Evolutionary conservation across 192 early-diverging fungal species (phyloP), one percentile per base, ranked within the genome.

Genomic region (Chytriomyces confervae): DNA sequence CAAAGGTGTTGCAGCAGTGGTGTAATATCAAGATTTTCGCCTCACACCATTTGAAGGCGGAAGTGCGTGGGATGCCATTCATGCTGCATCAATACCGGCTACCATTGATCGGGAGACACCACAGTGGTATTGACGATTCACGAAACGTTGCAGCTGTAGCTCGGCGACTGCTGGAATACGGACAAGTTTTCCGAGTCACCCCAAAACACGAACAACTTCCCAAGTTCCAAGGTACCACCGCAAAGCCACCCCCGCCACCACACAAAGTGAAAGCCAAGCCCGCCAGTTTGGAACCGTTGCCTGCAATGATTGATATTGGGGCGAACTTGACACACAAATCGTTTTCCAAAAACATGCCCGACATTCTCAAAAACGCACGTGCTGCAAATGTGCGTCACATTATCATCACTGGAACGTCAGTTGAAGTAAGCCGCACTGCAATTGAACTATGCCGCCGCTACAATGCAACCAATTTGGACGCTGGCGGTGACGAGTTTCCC

Each of bases 81-180:
- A 93, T 94, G 93, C 76, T 94, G 43, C 29, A 36, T 23, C 65
- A 72, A 11, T 48, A 93, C 9, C 81, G 83, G 0, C 67, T 91
- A 82, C 13, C 51, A 16, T 94, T 96, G 76, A 80, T 86, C 46
- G 95, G 95, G 7, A 75, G 87, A 64, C 85, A 90, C 70, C 95
- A 95, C 82, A 90, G 88, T 29, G 95, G 95, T 7, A 82, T 94
- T 67, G 94, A 95, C 81, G 94, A 96, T 76, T 85, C 94, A 1
- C 67, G 86, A 23, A 96, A 95, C 83, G 85, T 96, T 16, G 90
- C 87, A 11, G 65, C 84, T 24, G 93, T 95, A 46, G 91, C 89
- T 13, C 79, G 82, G 61, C 72, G 72, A 7, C 81, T 96, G 79
- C 82, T 88, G 50, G 57, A 77, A 13, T 69, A 80, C 24, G 83